Evolutionary conservation across 2,329 filamentous ascomycete genomes (phyloP), one percentile per base, ranked within the genome.

Genomic region (Cercospora zeae-maydis): DNA sequence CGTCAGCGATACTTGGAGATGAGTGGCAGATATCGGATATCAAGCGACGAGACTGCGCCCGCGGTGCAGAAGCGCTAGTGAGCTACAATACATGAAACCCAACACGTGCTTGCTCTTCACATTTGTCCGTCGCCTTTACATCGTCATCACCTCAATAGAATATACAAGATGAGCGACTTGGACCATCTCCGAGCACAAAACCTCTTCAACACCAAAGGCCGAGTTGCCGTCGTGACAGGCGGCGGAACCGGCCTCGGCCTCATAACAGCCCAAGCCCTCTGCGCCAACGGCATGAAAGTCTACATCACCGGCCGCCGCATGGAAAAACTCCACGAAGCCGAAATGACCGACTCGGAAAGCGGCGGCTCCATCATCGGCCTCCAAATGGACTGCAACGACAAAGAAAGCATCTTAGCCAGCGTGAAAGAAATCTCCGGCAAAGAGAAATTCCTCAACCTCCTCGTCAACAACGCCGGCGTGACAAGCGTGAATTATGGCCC

Each of bases 291-390:
- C n/a, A 78, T 77, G 19, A 77, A 75, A 30, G 80, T 82, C 24
- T 81, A 81, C 67, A 77, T 82, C 49, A 79, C 79, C 2, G 80
- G 80, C 6, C 77, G 80, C 10, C 76, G 80, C 24, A 69, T 74
- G 33, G 79, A 82, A 16, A 77, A 78, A 51, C 75, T 83, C 36
- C 75, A 81, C 58, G 77, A 69, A 30, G 76, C 75, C 16, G 72
- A 77, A 53, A 70, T 67, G 51, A 74, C 64, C 13, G 74, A 82
- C 61, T 92, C 90, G 83, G 85, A 82, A 65, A 81, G 82, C 62
- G 80, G 83, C 13, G 90, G 90, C 72, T 87, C 86, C 59, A 73
- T 74, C 59, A 67, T 70, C 30, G 72, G 63, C 11, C 42, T 74
- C 11, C 70, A 71, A 21, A 73, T 73, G 72, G 72, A 74, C 63